Base-by-base conservation (phyloP, 73 alveolate genomes). In the Paramecium caudatum region DNA sequence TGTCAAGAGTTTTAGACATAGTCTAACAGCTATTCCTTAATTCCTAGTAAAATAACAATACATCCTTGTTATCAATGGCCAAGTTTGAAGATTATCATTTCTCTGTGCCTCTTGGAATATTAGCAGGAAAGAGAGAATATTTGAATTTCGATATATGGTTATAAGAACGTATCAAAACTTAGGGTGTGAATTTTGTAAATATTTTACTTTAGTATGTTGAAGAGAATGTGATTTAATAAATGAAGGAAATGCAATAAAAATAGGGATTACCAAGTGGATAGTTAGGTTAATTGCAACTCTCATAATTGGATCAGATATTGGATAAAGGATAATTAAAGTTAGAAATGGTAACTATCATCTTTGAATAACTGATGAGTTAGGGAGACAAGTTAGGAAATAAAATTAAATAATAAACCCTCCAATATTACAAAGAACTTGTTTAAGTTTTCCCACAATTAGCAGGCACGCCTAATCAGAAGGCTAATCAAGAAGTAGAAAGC, bases 81-180 rank as follows among this genome's bases (percentile, higher is more conserved):
- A 93, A 91, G 78, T 94, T 99, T 50, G 91, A 93, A 30, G 99
- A 98, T 84, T 97, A 96, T 88, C 63, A 94, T 70, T 98, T 98
- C 82, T 96, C 99, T 2, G 99, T 97, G 1, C 96, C 97, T 46
- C 91, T 96, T 12, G 99, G 99, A 2, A 95, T 98, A 27, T 91
- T 98, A 33, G 99, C 99, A 9, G 98, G 97, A 3, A 98, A 98
- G 91, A 91, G 99, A 94, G 99, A 98, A 65, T 98, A 96, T 94
- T 90, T 98, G 49, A 99, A 98, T 85, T 96, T 97, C 48, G 99
- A 98, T 37, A 91, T 92, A 47, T 98, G 99, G 99, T 91, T 98
- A 16, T 74, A 90, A 62, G 98, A 92, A 39, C 63, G 99, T 61
- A 95, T 98, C 25, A 85, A 93, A 45, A 82, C 81, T 27, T 97